Conservation (phyloP, 148 eudicot species). For the Nepenthes gracilis region DNA sequence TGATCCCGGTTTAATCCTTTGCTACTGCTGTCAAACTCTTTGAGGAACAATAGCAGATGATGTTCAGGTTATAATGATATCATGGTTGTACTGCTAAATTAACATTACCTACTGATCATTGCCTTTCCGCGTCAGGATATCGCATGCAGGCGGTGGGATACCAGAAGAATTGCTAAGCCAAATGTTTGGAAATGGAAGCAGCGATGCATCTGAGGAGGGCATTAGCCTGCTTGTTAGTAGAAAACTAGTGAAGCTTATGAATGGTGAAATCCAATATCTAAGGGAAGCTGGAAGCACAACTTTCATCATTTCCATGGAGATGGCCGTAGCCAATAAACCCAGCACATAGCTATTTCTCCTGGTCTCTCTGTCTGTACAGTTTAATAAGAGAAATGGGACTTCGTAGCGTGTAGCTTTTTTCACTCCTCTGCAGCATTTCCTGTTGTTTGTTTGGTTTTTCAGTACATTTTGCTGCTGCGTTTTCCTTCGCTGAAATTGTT, state of each 20-base stretch:
- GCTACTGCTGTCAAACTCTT: background rate
- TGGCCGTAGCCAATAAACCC: constrained; percentile 41
- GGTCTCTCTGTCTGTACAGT: too few relatives aligned
- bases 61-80: too few relatives aligned
- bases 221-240: constrained; percentile 67
- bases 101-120: too few relatives aligned
- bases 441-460: too few relatives aligned
- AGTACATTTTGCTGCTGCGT: too few relatives aligned
- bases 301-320: constrained; percentile 64
- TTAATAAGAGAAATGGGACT: too few relatives aligned
- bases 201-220: constrained; percentile 67
- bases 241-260: constrained; percentile 84
- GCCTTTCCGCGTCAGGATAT: constrained; percentile 46
- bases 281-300: constrained; percentile 66
- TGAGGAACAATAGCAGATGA: too few relatives aligned
- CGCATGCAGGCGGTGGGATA: constrained; percentile 68
- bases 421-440: too few relatives aligned
- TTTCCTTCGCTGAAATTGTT: too few relatives aligned
- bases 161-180: constrained; percentile 68
- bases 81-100: too few relatives aligned
- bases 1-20: background rate
- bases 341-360: background rate
- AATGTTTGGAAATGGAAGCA: constrained; percentile 50
- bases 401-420: too few relatives aligned
- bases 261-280: constrained; percentile 78